phyloP scores from a whole-genome alignment of 2,329 filamentous ascomycete species.

The Xylariaceae sp. region DNA sequence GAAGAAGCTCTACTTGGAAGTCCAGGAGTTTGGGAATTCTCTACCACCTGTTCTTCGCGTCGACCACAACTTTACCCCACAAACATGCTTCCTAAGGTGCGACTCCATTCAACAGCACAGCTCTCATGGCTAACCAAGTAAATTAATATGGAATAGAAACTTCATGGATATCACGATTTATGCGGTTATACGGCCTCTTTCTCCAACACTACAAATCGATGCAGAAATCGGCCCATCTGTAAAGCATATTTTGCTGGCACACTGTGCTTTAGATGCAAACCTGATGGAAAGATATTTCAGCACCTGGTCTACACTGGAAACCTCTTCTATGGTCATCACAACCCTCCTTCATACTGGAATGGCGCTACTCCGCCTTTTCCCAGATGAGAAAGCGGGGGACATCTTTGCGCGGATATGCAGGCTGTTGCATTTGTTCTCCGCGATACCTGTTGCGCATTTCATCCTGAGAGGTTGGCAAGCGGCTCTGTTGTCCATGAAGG shows the following conservation, averaged over 20 bases:
- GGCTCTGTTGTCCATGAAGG: conserved; percentile 5
- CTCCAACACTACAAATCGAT: neutral
- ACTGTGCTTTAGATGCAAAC: conserved; percentile 5
- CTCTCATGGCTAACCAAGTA: neutral
- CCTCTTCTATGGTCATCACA: conserved; percentile 8
- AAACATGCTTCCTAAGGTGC: conserved; percentile 13
- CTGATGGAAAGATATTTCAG: conserved; percentile 14
- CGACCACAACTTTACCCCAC: conserved; percentile 12
- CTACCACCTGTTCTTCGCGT: conserved; percentile 4
- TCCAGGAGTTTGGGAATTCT: neutral
- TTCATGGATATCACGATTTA: conserved; percentile 2
- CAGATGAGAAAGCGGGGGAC: conserved; percentile 1
- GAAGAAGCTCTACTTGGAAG: neutral
- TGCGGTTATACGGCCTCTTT: conserved; percentile 5
- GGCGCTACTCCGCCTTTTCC: conserved; percentile 7
- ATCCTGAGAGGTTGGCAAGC: conserved; percentile 12
- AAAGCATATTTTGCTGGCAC: neutral
- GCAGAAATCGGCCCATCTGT: neutral
- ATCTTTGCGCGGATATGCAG: conserved; percentile 9
- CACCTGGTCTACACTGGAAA: conserved; percentile 7
- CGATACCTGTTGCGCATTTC: conserved; percentile 9
- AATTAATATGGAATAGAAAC: neutral
- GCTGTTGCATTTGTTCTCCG: conserved; percentile 4
- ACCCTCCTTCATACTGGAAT: conserved; percentile 8
- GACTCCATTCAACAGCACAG: neutral